A percentile compares a stretch with the other conserved stretches of the same genome.
These are phyloP conservation scores for Fusarium chaquense DNA, from an alignment of 2,329 filamentous ascomycete species.

Conservation along the genomic window DNA sequence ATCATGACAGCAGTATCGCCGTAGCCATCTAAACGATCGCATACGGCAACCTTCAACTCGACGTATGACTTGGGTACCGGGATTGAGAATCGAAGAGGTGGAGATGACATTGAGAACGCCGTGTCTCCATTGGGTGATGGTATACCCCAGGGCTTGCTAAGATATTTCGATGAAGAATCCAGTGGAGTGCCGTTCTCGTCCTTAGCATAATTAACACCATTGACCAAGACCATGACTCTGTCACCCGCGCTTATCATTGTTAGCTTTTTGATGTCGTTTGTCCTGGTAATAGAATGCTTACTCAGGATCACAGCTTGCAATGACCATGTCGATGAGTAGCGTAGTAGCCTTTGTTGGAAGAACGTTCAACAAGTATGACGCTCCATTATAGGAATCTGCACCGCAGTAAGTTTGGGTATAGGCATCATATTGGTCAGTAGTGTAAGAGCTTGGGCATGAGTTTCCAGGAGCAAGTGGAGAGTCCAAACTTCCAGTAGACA, in stretches of 20 bases:
- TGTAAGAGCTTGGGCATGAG: background rate
- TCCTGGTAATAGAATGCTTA: background rate
- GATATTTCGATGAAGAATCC: background rate
- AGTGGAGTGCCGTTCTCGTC: background rate
- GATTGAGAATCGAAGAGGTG: background rate
- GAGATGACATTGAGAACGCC: background rate
- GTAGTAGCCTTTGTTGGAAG: background rate
- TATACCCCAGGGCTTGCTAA: background rate
- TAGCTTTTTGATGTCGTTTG: background rate
- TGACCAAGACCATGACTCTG: background rate
- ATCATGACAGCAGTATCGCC: constrained; percentile 2
- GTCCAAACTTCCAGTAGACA: background rate
- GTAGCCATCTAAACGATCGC: background rate
- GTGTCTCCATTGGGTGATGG: background rate
- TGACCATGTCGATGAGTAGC: background rate
- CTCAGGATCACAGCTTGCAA: background rate
- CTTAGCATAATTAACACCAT: background rate
- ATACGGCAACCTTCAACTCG: background rate
- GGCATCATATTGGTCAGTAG: background rate
- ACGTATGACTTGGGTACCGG: background rate
- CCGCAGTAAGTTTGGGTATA: background rate
- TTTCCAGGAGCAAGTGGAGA: background rate
- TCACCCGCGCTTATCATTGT: background rate
- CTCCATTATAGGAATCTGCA: background rate
- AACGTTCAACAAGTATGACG: background rate